Percentiles rank a stretch among this genome's conserved stretches.
These are phyloP conservation scores for Middelhovenomyces tepae DNA, from an alignment of 805 yeast genomes.

Conservation along the genomic window DNA sequence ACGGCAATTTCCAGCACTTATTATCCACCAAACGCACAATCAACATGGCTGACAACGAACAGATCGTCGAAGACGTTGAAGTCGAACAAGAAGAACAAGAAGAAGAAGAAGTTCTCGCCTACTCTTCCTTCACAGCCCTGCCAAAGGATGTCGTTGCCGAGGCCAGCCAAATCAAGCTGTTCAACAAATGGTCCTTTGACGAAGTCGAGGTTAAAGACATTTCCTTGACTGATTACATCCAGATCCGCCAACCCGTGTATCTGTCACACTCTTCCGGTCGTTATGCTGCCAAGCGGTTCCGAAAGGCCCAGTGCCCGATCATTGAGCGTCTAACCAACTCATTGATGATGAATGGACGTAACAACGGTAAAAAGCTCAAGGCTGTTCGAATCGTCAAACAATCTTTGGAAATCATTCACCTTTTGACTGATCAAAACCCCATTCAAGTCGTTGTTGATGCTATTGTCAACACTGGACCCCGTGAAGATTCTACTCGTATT, in stretches of 20 bases:
- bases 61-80: too few relatives aligned
- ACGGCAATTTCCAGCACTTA: too few relatives aligned
- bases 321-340: conserved; percentile 99
- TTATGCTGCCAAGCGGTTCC: conserved; percentile 98
- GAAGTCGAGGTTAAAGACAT: conserved; percentile 97
- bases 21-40: too few relatives aligned
- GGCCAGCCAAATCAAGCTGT: conserved; percentile 91
- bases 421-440: conserved; percentile 98
- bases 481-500: conserved; percentile 99
- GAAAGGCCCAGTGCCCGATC: conserved; percentile 99
- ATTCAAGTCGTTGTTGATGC: conserved; percentile 99
- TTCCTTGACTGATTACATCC: conserved; percentile 96
- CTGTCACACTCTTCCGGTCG: conserved; percentile 99
- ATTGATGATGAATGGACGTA: conserved; percentile 99
- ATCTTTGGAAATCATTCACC: conserved; percentile 95
- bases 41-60: too few relatives aligned
- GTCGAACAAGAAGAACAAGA: conserved; percentile 11
- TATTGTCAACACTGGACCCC: conserved; percentile 99
- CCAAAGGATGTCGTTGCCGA: conserved; percentile 96
- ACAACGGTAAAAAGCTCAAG: conserved; percentile 99
- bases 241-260: conserved; percentile 94
- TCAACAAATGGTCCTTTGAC: conserved; percentile 99
- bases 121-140: conserved; percentile 80
- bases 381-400: conserved; percentile 99
- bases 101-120: conserved; percentile 46